Conservation (phyloP, 2,329 filamentous ascomycete genomes). For the Colletotrichum brevisporum region DNA sequence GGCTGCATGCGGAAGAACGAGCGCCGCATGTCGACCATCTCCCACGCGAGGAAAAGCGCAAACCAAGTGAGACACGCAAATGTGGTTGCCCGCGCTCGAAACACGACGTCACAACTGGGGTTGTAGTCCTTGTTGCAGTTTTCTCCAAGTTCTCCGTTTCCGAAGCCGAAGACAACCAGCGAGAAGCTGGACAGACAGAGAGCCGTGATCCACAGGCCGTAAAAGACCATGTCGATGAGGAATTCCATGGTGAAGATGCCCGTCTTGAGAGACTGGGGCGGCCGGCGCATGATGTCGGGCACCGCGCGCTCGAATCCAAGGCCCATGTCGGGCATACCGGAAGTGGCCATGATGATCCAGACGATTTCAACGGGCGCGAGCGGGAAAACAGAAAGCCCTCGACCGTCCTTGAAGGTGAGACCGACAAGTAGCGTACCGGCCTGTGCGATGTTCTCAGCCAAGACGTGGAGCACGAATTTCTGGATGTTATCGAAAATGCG, state of each 20-base stretch:
- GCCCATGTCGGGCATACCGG: conserved; percentile 76
- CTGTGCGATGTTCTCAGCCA: conserved; percentile 74
- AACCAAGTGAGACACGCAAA: conserved; percentile 78
- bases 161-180: conserved; percentile 53
- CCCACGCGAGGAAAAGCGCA: conserved; percentile 77
- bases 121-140: conserved; percentile 68
- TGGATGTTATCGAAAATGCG: conserved; percentile 78
- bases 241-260: conserved; percentile 73
- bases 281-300: conserved; percentile 73
- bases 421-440: conserved; percentile 75
- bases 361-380: conserved; percentile 76
- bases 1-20: conserved; percentile 77
- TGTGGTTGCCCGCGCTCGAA: conserved; percentile 74
- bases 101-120: conserved; percentile 66
- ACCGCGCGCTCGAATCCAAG: conserved; percentile 75
- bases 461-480: conserved; percentile 72
- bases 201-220: conserved; percentile 72
- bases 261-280: conserved; percentile 58
- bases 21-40: conserved; percentile 74
- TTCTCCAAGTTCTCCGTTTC: conserved; percentile 61
- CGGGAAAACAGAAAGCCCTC: conserved; percentile 74
- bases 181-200: conserved; percentile 52
- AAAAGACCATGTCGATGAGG: conserved; percentile 71
- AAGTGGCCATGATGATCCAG: conserved; percentile 81
- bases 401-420: conserved; percentile 73